Evolutionary conservation across 2,329 filamentous ascomycete genomes (phyloP), one percentile per base, ranked within the genome.

Genomic region (Tolypocladium inflatum): DNA sequence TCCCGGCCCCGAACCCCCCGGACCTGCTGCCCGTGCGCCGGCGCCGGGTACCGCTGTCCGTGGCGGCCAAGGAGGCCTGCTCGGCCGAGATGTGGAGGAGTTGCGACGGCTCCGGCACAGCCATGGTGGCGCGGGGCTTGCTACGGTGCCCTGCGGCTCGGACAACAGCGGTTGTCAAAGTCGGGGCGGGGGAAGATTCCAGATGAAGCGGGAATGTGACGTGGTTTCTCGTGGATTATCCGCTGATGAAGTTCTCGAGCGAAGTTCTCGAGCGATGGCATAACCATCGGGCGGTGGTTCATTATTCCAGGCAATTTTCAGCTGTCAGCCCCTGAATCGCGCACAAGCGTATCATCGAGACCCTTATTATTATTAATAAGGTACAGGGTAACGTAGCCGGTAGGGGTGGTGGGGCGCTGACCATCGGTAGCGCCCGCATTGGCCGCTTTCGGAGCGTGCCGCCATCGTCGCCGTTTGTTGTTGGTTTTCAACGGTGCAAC

Each of bases 11-110:
- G 60, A 80, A 80, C 55, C 82, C 79, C 59, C 72, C 73, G 48
- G 83, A 71, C 37, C 74, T 76, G 70, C 80, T 83, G 60, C 80
- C 82, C 74, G 82, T 83, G 61, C 81, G 78, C 63, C 80, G 75
- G 57, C 79, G 76, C 62, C 78, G 77, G 53, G 74, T 66, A 54
- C 67, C 66, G 59, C 68, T 70, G 62, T 33, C 66, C 68, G 60
- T 73, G 69, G 59, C 71, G 66, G 51, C 74, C 71, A 65, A 74
- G 73, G 62, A 78, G 68, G 23, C 6, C 65, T 80, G 77, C 62
- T 81, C 78, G 61, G 75, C 75, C 55, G 78, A 73, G 55, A 76
- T 75, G 69, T 76, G 80, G 63, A 84, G 75, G 43, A 78, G 72
- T 57, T 81, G 81, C 61, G 84, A 84, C 23, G 81, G 81, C 69